Evolutionary conservation across 371 early-diverging fungal genomes (phyloP).

Genomic region (Mucor lusitanicus): DNA sequence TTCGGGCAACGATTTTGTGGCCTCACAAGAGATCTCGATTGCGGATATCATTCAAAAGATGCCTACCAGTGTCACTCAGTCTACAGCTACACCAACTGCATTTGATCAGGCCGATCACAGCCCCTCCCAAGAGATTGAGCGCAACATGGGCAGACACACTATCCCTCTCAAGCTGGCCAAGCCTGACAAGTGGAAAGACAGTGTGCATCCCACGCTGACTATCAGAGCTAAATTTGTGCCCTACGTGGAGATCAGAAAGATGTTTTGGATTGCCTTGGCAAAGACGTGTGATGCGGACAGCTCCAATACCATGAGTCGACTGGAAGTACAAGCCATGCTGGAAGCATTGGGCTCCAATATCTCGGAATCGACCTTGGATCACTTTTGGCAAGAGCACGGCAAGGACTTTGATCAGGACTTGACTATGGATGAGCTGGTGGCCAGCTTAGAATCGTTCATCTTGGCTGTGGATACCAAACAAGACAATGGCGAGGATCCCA

Average conservation of each 20-base stretch:
- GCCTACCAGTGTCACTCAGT: not conserved
- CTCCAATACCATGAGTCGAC: conserved; percentile 51
- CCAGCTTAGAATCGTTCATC: conserved; percentile 61
- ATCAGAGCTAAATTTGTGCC: conserved; percentile 68
- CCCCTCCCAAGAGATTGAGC: conserved; percentile 40
- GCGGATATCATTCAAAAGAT: conserved; percentile 33
- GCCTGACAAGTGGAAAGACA: conserved; percentile 39
- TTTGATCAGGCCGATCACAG: not conserved
- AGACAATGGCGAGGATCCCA: not conserved
- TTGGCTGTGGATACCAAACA: conserved; percentile 21
- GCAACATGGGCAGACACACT: conserved; percentile 46
- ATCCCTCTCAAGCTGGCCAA: conserved; percentile 42
- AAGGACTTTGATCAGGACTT: conserved; percentile 68
- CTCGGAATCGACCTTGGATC: conserved; percentile 65
- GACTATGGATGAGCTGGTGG: conserved; percentile 65
- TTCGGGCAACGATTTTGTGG: conserved; percentile 72
- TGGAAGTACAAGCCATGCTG: conserved; percentile 76
- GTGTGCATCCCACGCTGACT: conserved; percentile 45
- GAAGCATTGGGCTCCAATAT: conserved; percentile 77
- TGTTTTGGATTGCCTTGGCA: conserved; percentile 76
- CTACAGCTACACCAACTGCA: not conserved
- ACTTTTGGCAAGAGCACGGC: conserved; percentile 60
- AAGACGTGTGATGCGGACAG: conserved; percentile 66
- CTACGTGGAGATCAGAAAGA: conserved; percentile 62
- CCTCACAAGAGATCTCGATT: conserved; percentile 53